Base-by-base conservation (phyloP, 2,329 filamentous ascomycete species). In the Paecilomyces dactylethromorphus region DNA sequence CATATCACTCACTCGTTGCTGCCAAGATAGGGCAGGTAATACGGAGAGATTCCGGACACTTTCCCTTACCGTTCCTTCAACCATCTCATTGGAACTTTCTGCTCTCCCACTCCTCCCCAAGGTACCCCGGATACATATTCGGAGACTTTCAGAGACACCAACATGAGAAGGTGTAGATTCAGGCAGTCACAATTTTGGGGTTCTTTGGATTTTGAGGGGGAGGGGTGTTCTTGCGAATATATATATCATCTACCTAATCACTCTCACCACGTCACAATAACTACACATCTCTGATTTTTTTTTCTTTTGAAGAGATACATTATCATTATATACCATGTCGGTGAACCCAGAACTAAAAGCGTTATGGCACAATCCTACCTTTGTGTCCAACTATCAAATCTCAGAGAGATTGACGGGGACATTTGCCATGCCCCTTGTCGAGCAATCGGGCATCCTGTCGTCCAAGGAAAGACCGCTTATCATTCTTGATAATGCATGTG, bases 401-500 rank as follows among this genome's bases (percentile, higher is more conserved):
- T 70, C 63, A 6, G 74, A 76, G 56, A 62, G 62, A 15, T 52
- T 71, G 12, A 75, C 73, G 0, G 67, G 68, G 0, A 57, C 62
- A 13, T 76, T 69, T 51, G 73, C 66, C 4, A 55, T 64, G 7
- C 33, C 58, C 7, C 66, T 76, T 10, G 57, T 76, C 32, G 59
- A 68, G 5, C 68, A 71, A 32, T 67, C 68, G 50, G 67, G 67
- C 12, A 35, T 76, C 3, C 18, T 64, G 2, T 57, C 64, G 24
- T 53, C 62, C 10, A 59, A 60, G 21, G 60, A 66, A 10, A 56
- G 57, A 10, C 63, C 68, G 13, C 62, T 74, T 1, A 63, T 69
- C 7, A 60, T 85, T 24, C 66, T 86, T 11, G 83, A 86, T 59
- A 78, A 78, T 61, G 82, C 80, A 6, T 85, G 82, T 58, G 83